Conservation (phyloP, 352 stramenopile genomes). For the Phytophthora foliorum region DNA sequence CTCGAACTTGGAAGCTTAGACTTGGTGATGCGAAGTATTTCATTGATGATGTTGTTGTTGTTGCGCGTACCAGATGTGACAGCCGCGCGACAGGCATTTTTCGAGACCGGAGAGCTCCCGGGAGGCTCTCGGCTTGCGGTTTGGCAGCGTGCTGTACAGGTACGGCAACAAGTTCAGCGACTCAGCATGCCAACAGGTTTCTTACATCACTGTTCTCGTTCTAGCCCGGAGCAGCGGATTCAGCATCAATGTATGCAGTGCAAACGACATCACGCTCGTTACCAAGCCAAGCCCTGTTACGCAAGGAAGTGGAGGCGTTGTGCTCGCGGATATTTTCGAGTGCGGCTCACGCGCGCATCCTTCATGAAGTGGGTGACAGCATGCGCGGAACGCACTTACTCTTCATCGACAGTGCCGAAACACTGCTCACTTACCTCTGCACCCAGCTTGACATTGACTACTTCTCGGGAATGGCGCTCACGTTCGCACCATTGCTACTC, state of each 20-base stretch:
- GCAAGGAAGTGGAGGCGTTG: constrained; percentile 77
- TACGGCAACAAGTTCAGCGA: constrained; percentile 6
- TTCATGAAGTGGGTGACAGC: constrained; percentile 43
- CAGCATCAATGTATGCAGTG: constrained; percentile 76
- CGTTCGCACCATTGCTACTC: constrained; percentile 66
- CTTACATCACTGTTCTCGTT: constrained; percentile 1
- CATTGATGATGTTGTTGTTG: constrained; percentile 7
- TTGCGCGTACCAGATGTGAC: constrained; percentile 43
- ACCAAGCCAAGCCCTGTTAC: constrained; percentile 58
- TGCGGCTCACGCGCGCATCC: constrained; percentile 51
- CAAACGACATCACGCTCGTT: constrained; percentile 72
- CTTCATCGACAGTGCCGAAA: constrained; percentile 84
- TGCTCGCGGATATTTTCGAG: constrained; percentile 75
- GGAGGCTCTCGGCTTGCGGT: constrained; percentile 54
- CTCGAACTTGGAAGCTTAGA: background rate
- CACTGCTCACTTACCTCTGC: constrained; percentile 72
- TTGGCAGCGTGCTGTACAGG: constrained; percentile 68
- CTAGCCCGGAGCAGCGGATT: constrained; percentile 42
- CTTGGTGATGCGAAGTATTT: background rate
- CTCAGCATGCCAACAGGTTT: background rate
- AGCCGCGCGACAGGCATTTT: constrained; percentile 39
- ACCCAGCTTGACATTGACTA: constrained; percentile 74
- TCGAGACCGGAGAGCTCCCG: constrained; percentile 49
- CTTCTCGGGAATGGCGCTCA: constrained; percentile 51
- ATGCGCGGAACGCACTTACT: constrained; percentile 67